phyloP scores from a whole-genome alignment of 805 yeast species.

The Ogataea kodamae region DNA sequence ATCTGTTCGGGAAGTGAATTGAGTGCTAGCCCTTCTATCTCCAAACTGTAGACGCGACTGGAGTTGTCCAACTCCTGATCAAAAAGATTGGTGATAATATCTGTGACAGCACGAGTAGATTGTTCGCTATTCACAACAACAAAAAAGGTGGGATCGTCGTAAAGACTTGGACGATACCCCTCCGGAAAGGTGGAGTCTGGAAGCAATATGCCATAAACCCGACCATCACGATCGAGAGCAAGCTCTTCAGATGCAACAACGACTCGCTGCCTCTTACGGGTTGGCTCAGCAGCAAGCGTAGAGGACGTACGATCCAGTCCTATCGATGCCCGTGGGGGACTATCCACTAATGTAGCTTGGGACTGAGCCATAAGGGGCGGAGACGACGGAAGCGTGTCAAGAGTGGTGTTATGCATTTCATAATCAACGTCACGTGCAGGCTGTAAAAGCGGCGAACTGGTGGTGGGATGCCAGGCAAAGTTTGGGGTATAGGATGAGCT shows the following conservation, averaged over 20 bases:
- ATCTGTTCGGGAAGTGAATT: slow-evolving; percentile 54
- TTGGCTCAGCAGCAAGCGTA: slow-evolving; percentile 20
- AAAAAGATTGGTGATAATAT: slow-evolving; percentile 42
- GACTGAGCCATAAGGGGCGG: slow-evolving; percentile 25
- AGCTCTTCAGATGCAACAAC: slow-evolving; percentile 28
- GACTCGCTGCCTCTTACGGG: slow-evolving; percentile 26
- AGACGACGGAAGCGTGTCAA: slow-evolving; percentile 25
- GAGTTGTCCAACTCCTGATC: slow-evolving; percentile 34
- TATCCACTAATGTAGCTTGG: slow-evolving; percentile 20
- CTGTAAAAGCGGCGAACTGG: slow-evolving; percentile 32
- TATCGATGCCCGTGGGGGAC: slow-evolving; percentile 5
- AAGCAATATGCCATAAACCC: slow-evolving; percentile 33
- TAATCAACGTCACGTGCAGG: slow-evolving; percentile 6
- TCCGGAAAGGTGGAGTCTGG: slow-evolving; percentile 29
- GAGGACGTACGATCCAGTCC: slow-evolving; percentile 20
- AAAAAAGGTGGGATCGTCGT: slow-evolving; percentile 34
- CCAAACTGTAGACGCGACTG: slow-evolving; percentile 39
- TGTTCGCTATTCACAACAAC: slow-evolving; percentile 24
- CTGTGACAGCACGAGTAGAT: slow-evolving; percentile 35
- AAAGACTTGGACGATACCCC: slow-evolving; percentile 29
- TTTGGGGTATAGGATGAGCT: slow-evolving; percentile 15
- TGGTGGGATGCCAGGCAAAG: slow-evolving; percentile 26
- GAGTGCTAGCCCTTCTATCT: slow-evolving; percentile 46
- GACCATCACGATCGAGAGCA: slow-evolving; percentile 48
- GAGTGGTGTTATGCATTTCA: slow-evolving; percentile 2